These are phyloP conservation scores for Rhexocercosporidium sp. DNA, from an alignment of 2,329 filamentous ascomycete species.

Conservation along the genomic window DNA sequence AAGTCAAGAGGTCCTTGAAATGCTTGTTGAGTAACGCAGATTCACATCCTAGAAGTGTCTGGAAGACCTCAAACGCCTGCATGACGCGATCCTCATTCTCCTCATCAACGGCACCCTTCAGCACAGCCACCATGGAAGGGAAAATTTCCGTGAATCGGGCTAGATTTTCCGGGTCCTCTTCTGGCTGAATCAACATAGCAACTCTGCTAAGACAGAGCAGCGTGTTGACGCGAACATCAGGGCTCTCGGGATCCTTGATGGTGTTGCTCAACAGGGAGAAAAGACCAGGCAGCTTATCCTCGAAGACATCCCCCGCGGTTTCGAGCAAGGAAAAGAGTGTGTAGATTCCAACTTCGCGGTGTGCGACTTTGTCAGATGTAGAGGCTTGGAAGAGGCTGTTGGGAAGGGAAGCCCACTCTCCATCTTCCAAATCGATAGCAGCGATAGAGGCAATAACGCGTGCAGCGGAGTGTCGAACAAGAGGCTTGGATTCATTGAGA, in stretches of 20 bases:
- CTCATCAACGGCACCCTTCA: conserved; percentile 81
- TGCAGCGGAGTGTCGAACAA: conserved; percentile 84
- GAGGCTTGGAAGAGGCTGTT: conserved; percentile 80
- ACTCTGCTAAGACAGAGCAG: conserved; percentile 88
- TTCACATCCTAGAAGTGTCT: conserved; percentile 90
- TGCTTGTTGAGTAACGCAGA: conserved; percentile 81
- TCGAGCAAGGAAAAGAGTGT: conserved; percentile 93
- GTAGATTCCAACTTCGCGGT: conserved; percentile 90
- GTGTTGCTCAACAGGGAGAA: conserved; percentile 85
- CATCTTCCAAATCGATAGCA: conserved; percentile 83
- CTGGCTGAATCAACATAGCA: conserved; percentile 84
- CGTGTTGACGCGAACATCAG: conserved; percentile 93
- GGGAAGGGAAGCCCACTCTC: conserved; percentile 83
- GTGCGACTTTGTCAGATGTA: conserved; percentile 73
- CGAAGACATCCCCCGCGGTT: conserved; percentile 82
- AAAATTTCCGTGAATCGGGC: conserved; percentile 79
- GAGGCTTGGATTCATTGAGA: conserved; percentile 75
- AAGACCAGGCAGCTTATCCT: conserved; percentile 78
- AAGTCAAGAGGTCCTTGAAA: conserved; percentile 87
- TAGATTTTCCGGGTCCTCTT: conserved; percentile 78
- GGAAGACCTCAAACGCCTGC: conserved; percentile 95
- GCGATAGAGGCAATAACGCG: conserved; percentile 89
- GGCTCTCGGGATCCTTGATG: conserved; percentile 87
- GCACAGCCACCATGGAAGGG: conserved; percentile 85
- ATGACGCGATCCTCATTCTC: conserved; percentile 87